phyloP scores from a whole-genome alignment of 192 early-diverging fungal genomes.

The Coemansia sp. region DNA sequence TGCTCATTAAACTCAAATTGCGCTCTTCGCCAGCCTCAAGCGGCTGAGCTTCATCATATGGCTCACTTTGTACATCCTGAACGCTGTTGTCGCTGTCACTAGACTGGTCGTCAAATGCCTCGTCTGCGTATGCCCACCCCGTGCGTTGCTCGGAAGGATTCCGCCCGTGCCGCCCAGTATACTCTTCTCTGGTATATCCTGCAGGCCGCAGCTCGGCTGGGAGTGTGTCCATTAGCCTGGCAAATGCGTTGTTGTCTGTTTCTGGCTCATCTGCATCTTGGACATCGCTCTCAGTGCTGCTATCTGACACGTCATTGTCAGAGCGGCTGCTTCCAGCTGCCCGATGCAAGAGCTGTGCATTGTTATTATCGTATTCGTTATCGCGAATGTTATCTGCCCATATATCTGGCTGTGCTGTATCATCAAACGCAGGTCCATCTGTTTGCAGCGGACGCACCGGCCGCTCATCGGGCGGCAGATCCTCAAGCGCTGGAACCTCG shows the following conservation, averaged over 20 bases:
- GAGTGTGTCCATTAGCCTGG: constrained; percentile 8
- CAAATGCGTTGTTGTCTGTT: constrained; percentile 1
- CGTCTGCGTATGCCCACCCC: constrained; percentile 34
- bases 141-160: constrained; percentile 13
- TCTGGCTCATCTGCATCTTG: neutral
- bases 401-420: no score
- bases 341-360: neutral
- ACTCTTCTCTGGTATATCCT: neutral
- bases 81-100: neutral
- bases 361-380: neutral
- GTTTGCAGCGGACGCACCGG: constrained; percentile 17
- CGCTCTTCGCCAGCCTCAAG: neutral
- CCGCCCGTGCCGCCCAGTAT: constrained; percentile 1
- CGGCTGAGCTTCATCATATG: neutral
- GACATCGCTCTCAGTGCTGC: neutral
- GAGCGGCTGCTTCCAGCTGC: no score
- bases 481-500: constrained; percentile 27
- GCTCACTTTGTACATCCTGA: neutral
- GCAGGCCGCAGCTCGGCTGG: constrained; percentile 12
- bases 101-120: constrained; percentile 21
- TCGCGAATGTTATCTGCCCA: neutral
- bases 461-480: constrained; percentile 33
- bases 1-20: neutral
- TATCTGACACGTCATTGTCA: no score
- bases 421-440: neutral